phyloP scores from a whole-genome alignment of 805 yeast genomes.

The Pichia membranifaciens region DNA sequence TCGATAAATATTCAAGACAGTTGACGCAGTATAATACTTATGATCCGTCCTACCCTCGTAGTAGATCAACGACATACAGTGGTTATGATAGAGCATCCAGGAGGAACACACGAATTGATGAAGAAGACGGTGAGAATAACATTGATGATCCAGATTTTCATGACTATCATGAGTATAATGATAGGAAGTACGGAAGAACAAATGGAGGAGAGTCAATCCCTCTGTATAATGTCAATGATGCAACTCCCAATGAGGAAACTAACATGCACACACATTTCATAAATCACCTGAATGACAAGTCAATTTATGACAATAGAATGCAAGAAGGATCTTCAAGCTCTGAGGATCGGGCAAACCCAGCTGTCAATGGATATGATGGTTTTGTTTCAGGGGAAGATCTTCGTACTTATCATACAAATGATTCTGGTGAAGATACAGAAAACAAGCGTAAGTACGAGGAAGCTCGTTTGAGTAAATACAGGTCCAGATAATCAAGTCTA shows the following conservation, averaged over 20 bases:
- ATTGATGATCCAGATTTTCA: background rate
- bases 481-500: background rate
- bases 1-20: slow-evolving; percentile 8
- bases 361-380: background rate
- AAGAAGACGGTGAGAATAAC: background rate
- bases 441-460: background rate
- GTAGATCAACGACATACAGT: background rate
- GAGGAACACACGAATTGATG: background rate
- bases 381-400: background rate
- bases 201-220: background rate
- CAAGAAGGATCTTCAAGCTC: slow-evolving; percentile 3
- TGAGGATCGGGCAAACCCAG: background rate
- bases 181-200: background rate
- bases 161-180: background rate
- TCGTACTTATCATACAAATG: background rate
- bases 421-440: background rate
- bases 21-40: slow-evolving; percentile 7
- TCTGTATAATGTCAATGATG: background rate
- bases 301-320: background rate
- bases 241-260: no score
- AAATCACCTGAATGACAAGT: background rate
- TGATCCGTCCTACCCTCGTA: slow-evolving; percentile 2
- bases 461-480: background rate
- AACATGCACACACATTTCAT: background rate
- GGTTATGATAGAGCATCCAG: background rate